A percentile compares a stretch with the other conserved stretches of the same genome.
Conservation (phyloP, 352 stramenopile species). For the Elongisporangium undulatum region DNA sequence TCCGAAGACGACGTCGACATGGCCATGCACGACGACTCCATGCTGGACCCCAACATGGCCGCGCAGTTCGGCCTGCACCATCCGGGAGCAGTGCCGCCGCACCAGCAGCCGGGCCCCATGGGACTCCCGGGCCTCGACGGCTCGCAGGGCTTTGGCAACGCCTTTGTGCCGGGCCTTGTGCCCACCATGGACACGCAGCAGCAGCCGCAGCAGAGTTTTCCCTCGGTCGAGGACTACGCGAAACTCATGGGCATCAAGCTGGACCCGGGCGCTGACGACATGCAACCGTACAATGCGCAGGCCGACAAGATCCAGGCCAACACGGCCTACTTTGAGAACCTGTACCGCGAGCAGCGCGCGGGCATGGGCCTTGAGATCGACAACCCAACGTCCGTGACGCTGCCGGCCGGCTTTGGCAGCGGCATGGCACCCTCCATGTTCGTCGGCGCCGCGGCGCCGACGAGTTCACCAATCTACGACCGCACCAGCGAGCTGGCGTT, state of each 20-base stretch:
- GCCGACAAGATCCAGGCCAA: conserved; percentile 78
- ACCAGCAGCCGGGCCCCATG: conserved; percentile 11
- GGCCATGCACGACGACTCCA: conserved; percentile 61
- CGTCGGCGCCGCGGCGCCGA: conserved; percentile 16
- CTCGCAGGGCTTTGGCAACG: conserved; percentile 28
- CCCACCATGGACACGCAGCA: conserved; percentile 39
- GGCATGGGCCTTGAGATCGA: conserved; percentile 31
- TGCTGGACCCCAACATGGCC: conserved; percentile 46
- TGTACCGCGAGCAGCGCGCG: conserved; percentile 50
- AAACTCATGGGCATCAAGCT: conserved; percentile 83
- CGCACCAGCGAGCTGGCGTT: conserved; percentile 53
- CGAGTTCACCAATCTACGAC: conserved; percentile 38
- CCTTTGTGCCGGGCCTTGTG: conserved; percentile 42
- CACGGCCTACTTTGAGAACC: conserved; percentile 76
- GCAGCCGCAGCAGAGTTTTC: conserved; percentile 21
- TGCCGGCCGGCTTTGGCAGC: conserved; percentile 59
- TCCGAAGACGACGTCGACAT: conserved; percentile 70
- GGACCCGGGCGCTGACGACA: conserved; percentile 37
- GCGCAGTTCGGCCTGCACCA: conserved; percentile 29
- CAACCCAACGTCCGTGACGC: conserved; percentile 60
- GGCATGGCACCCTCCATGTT: conserved; percentile 43
- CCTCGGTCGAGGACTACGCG: conserved; percentile 78
- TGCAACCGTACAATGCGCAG: conserved; percentile 16
- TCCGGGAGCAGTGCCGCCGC: conserved; percentile 11
- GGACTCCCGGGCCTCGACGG: conserved; percentile 3